Conservation (phyloP, 768 basidiomycete species). For the Boletus rubescentipes region DNA sequence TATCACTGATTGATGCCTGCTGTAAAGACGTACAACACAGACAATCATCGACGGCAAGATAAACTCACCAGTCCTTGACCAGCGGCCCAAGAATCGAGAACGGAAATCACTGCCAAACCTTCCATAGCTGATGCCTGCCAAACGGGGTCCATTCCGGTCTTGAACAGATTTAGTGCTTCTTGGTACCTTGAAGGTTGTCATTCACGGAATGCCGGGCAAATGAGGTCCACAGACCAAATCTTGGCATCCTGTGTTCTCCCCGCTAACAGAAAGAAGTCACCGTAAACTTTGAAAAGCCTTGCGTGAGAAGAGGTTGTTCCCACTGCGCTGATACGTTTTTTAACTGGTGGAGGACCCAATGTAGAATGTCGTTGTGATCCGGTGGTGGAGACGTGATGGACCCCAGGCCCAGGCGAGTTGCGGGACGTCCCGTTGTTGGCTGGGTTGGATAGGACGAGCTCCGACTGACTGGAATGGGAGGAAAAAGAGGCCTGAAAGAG, state of each 20-base stretch:
- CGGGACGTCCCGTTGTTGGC: constrained; percentile 46
- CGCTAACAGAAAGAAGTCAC: constrained; percentile 83
- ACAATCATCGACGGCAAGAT: background rate
- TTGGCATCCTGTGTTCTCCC: constrained; percentile 83
- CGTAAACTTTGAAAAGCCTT: constrained; percentile 83
- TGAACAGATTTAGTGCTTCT: constrained; percentile 80
- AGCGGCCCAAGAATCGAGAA: constrained; percentile 83
- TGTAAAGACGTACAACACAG: constrained; percentile 28
- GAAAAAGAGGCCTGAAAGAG: constrained; percentile 45
- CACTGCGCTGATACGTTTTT: constrained; percentile 63
- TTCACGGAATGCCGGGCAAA: constrained; percentile 10
- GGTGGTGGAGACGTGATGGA: constrained; percentile 19
- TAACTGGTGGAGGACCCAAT: constrained; percentile 41
- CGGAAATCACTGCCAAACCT: constrained; percentile 73
- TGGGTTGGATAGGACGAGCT: constrained; percentile 36
- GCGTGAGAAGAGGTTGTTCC: constrained; percentile 79
- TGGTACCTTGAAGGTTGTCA: constrained; percentile 60
- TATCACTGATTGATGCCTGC: constrained; percentile 53
- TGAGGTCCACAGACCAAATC: constrained; percentile 58
- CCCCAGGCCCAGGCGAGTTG: constrained; percentile 44
- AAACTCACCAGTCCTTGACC: constrained; percentile 68
- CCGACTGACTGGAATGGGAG: constrained; percentile 56
- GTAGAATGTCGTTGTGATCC: constrained; percentile 49
- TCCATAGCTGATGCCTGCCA: constrained; percentile 93
- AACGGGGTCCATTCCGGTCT: constrained; percentile 67